Base-by-base conservation (phyloP, 129 eudicot species). In the Gnaphalium uliginosum region DNA sequence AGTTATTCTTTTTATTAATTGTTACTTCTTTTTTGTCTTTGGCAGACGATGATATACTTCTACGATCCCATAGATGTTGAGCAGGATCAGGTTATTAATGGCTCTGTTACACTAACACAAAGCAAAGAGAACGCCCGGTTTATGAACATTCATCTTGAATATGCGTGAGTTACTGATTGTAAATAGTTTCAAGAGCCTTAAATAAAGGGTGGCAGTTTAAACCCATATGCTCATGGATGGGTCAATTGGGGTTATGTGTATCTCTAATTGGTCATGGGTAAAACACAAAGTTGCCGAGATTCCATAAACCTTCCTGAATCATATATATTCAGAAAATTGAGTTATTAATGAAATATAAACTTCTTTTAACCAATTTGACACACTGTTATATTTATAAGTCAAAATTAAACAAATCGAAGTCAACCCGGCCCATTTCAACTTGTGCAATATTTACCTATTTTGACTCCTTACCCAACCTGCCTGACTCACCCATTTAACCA, bases 41-140 rank as follows among this genome's bases (percentile, higher is more conserved):
- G 85, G 96, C 88, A 93, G 98, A 88, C 97, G 0, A 69, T 93
- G 81, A 65, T 93, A 54, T 93, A 90, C 88, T 88, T 90, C 61
- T 93, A 86, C 29, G 98, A 93, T 46, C 98, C 97, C 46, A 76
- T 93, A 75, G 98, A 93, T 2, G 88, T 93, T 71, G 98, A 86
- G 80, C 98, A 90, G 78, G 98, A 93, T 85, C 98, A 93, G 74
- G 75, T 78, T 24, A 93, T 93, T 79, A 89, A 88, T 48, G 98
- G 98, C 70, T 86, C 96, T 4, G 89, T 90, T 29, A 86, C 85
- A 37, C 81, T 93, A 59, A 70, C 96, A 14, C 98, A 93, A 79
- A 90, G 97, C 90, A 90, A 84, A 79, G 98, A 93, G 73, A 93
- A 93, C 23, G 74, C 87, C 25, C 91, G 98, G 61, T 93, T 93